Evolutionary conservation across 116 monocot species (phyloP).

Genomic region (Dioscorea cayenensis): DNA sequence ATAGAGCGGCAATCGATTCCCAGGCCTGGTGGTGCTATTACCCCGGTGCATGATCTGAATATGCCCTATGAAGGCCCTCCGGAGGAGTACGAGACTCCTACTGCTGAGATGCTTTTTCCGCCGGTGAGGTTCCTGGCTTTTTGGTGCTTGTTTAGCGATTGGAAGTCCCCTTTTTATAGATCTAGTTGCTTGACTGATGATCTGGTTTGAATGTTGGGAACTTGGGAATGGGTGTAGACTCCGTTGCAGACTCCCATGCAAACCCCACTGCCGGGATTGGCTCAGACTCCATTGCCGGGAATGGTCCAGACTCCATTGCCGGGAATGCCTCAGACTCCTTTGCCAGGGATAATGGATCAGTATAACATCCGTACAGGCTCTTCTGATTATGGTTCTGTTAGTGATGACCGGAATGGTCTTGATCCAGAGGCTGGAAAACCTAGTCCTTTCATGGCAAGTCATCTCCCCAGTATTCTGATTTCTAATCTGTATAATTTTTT

Average conservation of each 20-base stretch:
- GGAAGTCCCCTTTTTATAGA: neutral
- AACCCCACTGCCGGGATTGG: constrained; percentile 73
- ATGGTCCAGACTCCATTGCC: constrained; percentile 72
- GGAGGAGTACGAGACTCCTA: constrained; percentile 97
- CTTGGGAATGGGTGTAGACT: constrained; percentile 20
- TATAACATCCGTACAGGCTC: constrained; percentile 66
- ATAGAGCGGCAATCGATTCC: constrained; percentile 39
- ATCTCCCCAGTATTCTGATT: neutral
- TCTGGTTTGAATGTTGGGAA: neutral
- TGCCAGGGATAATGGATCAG: constrained; percentile 54
- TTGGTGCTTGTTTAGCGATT: neutral
- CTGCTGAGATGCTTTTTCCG: constrained; percentile 97
- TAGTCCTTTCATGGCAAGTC: constrained; percentile 76
- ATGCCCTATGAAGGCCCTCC: constrained; percentile 79
- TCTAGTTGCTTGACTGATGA: neutral
- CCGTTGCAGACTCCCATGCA: constrained; percentile 66
- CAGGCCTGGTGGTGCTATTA: constrained; percentile 30
- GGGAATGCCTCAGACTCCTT: constrained; percentile 58
- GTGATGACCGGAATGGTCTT: constrained; percentile 46
- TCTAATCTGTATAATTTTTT: neutral
- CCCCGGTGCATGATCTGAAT: constrained; percentile 90
- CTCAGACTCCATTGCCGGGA: constrained; percentile 42
- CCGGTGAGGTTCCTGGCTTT: constrained; percentile 38
- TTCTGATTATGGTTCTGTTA: constrained; percentile 52
- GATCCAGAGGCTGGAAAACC: constrained; percentile 68